A percentile compares a stretch with the other conserved stretches of the same genome.
These are phyloP conservation scores for Dryadomyces quercus-mongolicae DNA, from an alignment of 2,329 filamentous ascomycete species.

Conservation along the genomic window DNA sequence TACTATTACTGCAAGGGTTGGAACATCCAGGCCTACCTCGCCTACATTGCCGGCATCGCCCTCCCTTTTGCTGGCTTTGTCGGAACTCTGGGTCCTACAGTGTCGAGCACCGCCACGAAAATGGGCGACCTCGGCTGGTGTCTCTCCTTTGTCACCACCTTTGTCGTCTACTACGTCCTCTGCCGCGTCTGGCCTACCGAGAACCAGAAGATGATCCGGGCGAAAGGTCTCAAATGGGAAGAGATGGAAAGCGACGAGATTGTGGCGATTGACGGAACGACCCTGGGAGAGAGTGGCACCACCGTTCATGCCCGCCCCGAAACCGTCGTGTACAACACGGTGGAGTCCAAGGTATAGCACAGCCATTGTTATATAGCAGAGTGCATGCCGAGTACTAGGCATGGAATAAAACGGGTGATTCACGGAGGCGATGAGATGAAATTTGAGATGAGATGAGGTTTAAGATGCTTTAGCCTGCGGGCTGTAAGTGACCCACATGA, in stretches of 20 bases:
- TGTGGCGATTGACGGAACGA: constrained; percentile 3
- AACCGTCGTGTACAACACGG: background rate
- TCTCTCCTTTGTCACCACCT: constrained; percentile 19
- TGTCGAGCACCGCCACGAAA: constrained; percentile 18
- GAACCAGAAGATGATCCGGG: constrained; percentile 7
- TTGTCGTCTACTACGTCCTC: constrained; percentile 20
- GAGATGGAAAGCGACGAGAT: constrained; percentile 5
- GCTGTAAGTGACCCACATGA: background rate
- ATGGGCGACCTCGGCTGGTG: constrained; percentile 22
- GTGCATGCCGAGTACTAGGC: too few species aligned
- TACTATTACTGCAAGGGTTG: constrained; percentile 21
- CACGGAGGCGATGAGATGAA: background rate
- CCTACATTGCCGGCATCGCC: constrained; percentile 21
- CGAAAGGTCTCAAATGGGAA: constrained; percentile 4
- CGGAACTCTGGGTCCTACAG: constrained; percentile 19
- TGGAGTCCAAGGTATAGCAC: background rate
- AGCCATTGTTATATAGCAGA: too few species aligned
- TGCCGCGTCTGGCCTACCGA: constrained; percentile 25
- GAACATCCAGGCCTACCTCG: constrained; percentile 22
- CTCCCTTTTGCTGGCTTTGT: constrained; percentile 23
- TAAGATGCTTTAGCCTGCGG: too few species aligned
- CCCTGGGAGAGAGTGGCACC: background rate
- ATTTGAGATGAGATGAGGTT: background rate
- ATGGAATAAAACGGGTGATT: too few species aligned
- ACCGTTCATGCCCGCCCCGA: background rate